Percentiles rank a stretch among this genome's conserved stretches.
These are phyloP conservation scores for Backusella liffmaniae DNA, from an alignment of 192 early-diverging fungal species.

Conservation along the genomic window DNA sequence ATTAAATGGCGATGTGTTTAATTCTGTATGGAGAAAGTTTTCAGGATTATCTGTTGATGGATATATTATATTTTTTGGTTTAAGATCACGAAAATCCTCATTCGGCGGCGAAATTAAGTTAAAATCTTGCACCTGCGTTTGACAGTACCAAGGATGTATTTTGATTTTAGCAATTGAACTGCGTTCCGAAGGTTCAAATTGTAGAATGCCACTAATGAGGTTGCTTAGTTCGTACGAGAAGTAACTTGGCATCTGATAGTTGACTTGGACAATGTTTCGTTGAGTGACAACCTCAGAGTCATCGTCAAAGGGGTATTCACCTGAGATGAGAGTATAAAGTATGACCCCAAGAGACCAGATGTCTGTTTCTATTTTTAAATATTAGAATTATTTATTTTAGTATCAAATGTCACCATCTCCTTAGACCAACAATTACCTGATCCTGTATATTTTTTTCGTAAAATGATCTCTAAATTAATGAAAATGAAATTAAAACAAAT, in stretches of 20 bases:
- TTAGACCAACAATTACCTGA: slow-evolving; percentile 46
- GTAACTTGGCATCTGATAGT: slow-evolving; percentile 71
- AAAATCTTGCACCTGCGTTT: slow-evolving; percentile 6
- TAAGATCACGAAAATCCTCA: slow-evolving; percentile 9
- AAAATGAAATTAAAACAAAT: slow-evolving; percentile 4
- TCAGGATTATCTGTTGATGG: neutral
- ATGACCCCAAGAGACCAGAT: slow-evolving; percentile 94
- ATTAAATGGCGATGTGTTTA: neutral
- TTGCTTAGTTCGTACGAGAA: slow-evolving; percentile 56
- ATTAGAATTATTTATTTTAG: slow-evolving; percentile 37
- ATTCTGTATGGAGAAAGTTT: slow-evolving; percentile 1
- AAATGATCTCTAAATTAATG: slow-evolving; percentile 59
- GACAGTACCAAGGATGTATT: slow-evolving; percentile 56
- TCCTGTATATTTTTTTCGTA: slow-evolving; percentile 72
- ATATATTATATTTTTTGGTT: neutral
- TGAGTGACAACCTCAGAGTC: slow-evolving; percentile 67
- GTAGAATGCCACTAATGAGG: slow-evolving; percentile 64
- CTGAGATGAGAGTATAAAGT: slow-evolving; percentile 79
- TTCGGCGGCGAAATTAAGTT: neutral
- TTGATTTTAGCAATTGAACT: slow-evolving; percentile 62
- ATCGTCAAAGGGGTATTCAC: slow-evolving; percentile 81
- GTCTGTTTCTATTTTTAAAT: slow-evolving; percentile 62
- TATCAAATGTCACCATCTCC: neutral
- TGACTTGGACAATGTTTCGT: slow-evolving; percentile 66
- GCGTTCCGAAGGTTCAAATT: slow-evolving; percentile 63